Conservation (phyloP, 495 filamentous ascomycete genomes). For the Hypomontagnella submonticulosa region DNA sequence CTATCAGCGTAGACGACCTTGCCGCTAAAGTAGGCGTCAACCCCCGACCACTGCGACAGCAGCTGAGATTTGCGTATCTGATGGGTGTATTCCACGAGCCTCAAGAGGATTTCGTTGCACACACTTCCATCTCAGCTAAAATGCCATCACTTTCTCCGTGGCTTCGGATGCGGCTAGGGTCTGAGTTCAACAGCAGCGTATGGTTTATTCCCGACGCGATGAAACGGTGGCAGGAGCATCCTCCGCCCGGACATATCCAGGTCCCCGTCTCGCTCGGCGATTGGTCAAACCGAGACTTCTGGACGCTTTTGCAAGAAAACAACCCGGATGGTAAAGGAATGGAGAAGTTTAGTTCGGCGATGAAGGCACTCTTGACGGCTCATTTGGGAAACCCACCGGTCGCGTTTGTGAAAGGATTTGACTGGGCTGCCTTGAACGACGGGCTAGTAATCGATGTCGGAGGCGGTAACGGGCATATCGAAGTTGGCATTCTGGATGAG, state of each 20-base stretch:
- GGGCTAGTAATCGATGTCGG: slow-evolving; percentile 15
- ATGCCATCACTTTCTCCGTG: slow-evolving; percentile 4
- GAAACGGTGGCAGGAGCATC: slow-evolving; percentile 6
- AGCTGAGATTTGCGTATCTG: slow-evolving; percentile 12
- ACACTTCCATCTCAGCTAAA: slow-evolving; percentile 17
- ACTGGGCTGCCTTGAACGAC: slow-evolving; percentile 4
- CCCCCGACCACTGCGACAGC: not conserved
- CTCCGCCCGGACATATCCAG: slow-evolving; percentile 6
- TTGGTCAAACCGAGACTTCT: slow-evolving; percentile 5
- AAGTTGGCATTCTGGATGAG: slow-evolving; percentile 6
- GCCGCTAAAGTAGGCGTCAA: slow-evolving; percentile 5
- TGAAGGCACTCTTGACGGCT: slow-evolving; percentile 4
- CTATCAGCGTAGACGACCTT: slow-evolving; percentile 12
- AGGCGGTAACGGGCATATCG: slow-evolving; percentile 16
- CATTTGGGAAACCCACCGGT: not conserved
- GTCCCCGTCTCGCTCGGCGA: slow-evolving; percentile 14
- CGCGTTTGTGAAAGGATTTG: slow-evolving; percentile 5
- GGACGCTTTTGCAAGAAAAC: slow-evolving; percentile 2
- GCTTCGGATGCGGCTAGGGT: not conserved
- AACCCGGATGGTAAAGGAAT: slow-evolving; percentile 6
- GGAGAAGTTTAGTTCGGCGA: slow-evolving; percentile 21
- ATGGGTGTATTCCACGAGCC: slow-evolving; percentile 19
- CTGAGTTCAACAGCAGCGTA: slow-evolving; percentile 4
- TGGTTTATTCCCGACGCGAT: slow-evolving; percentile 13
- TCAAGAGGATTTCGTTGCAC: slow-evolving; percentile 6